Conservation (phyloP, 805 yeast species). For the Kuraishia molischiana region DNA sequence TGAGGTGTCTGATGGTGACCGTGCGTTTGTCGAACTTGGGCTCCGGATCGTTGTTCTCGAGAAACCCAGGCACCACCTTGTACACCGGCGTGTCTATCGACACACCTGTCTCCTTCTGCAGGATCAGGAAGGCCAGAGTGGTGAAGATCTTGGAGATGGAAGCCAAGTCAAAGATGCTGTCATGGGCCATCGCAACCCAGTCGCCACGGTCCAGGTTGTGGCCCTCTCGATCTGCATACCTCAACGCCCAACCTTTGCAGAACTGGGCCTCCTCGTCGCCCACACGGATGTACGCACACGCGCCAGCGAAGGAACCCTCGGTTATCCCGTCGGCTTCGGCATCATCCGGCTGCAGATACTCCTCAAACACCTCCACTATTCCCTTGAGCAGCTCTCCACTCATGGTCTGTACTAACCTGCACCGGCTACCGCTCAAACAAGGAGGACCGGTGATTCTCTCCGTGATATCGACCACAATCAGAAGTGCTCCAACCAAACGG, state of each 20-base stretch:
- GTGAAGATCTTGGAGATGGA: conserved; percentile 1
- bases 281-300: background rate
- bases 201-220: background rate
- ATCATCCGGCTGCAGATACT: background rate
- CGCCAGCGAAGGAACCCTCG: background rate
- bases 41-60: background rate
- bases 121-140: background rate
- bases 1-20: background rate
- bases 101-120: background rate
- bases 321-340: background rate
- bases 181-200: conserved; percentile 1
- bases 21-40: background rate
- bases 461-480: too few relatives aligned
- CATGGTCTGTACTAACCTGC: too few relatives aligned
- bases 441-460: too few relatives aligned
- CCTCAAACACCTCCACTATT: background rate
- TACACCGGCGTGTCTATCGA: background rate
- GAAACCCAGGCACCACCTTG: background rate
- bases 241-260: background rate
- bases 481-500: too few relatives aligned
- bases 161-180: conserved; percentile 1
- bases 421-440: too few relatives aligned
- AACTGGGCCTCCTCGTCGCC: background rate
- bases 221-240: background rate
- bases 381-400: background rate